Evolutionary conservation across 345 rosid species (phyloP).

Genomic region (Gynandropsis gynandra): DNA sequence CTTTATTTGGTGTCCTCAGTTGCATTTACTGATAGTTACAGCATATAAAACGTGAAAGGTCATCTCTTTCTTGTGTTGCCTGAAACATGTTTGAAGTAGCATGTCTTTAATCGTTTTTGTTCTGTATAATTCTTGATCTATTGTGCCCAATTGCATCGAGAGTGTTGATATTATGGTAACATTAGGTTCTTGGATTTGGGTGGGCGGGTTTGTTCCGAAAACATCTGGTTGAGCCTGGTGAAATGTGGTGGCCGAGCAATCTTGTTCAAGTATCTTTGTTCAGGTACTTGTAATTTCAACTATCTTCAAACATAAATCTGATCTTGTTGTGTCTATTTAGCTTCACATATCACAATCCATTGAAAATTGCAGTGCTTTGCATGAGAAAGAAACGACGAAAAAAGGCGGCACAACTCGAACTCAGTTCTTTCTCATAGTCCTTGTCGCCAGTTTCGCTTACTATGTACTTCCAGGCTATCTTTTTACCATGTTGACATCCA

Average conservation of each 20-base stretch:
- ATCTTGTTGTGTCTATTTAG: neutral
- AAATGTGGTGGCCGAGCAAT: constrained; percentile 86
- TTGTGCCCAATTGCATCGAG: neutral
- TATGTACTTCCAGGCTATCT: constrained; percentile 59
- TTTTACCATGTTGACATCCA: constrained; percentile 39
- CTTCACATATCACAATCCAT: neutral
- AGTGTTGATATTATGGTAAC: neutral
- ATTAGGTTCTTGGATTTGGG: constrained; percentile 79
- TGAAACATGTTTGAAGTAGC: neutral
- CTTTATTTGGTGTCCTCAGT: no score
- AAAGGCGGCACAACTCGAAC: constrained; percentile 41
- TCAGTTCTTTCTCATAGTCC: constrained; percentile 58
- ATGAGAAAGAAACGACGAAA: constrained; percentile 46
- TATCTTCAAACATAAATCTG: no score
- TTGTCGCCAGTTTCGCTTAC: constrained; percentile 59
- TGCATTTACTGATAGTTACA: no score
- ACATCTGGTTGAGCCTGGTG: constrained; percentile 76
- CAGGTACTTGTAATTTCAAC: constrained; percentile 33
- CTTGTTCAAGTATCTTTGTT: constrained; percentile 75
- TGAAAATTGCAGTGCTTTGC: constrained; percentile 50
- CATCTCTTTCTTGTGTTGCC: neutral
- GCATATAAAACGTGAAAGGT: neutral
- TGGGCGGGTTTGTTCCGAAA: constrained; percentile 78
- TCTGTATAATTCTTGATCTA: neutral
- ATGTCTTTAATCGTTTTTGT: neutral